Evolutionary conservation across 2,329 filamentous ascomycete genomes (phyloP).

Genomic region (Claviceps purpurea): DNA sequence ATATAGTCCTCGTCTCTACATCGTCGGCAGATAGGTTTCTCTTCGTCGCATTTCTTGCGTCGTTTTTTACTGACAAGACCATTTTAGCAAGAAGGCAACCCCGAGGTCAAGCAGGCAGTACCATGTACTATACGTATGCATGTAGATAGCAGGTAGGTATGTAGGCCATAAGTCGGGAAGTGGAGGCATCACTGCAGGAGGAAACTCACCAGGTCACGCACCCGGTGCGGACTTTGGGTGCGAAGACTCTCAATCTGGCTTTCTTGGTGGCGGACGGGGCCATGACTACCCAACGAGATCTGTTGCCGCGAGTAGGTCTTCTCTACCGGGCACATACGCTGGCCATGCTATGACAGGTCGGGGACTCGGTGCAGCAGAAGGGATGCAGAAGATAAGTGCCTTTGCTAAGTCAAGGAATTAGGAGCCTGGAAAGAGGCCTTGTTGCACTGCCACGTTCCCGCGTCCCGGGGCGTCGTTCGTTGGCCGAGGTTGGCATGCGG

Average conservation of each 20-base stretch:
- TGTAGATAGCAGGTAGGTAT: neutral
- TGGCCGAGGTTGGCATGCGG: neutral
- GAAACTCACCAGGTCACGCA: constrained; percentile 3
- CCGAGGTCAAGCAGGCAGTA: neutral
- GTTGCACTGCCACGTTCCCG: neutral
- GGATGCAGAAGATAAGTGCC: neutral
- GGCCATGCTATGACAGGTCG: neutral
- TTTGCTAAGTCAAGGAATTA: neutral
- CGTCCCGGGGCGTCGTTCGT: neutral
- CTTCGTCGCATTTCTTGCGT: constrained; percentile 4
- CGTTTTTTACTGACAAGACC: constrained; percentile 1
- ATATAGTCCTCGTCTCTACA: constrained; percentile 2
- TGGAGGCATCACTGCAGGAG: neutral
- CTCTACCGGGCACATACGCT: neutral
- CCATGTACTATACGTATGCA: neutral
- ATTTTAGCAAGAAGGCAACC: neutral
- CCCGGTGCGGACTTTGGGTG: constrained; percentile 3
- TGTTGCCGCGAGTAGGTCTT: neutral
- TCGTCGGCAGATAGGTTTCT: constrained; percentile 1
- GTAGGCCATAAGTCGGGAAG: neutral
- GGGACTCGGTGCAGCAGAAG: neutral
- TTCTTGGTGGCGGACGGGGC: constrained; percentile 1
- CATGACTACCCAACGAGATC: neutral
- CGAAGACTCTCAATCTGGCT: neutral
- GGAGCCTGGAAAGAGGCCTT: neutral